Base-by-base conservation (phyloP, 1,284 basidiomycete genomes). In the Agroathelia rolfsii region DNA sequence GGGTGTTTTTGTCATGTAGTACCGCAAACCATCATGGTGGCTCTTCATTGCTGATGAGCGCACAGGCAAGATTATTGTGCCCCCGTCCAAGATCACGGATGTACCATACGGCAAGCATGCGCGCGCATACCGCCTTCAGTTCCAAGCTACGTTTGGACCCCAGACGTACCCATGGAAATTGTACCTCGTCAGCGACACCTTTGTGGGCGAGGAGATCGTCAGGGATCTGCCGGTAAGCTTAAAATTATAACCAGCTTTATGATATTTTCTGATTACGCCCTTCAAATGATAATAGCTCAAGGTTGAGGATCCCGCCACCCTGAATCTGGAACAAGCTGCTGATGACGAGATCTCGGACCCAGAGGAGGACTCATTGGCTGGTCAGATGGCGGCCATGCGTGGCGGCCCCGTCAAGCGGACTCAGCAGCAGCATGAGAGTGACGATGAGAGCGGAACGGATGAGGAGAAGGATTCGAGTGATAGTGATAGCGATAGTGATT, bases 351-450 rank as follows among this genome's bases (percentile, higher is more conserved):
- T 96, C 41, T 94, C 88, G 1, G 92, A 95, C 35, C 92, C 92
- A 0, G 93, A 96, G 30, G 93, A 96, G 58, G 93, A 95, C 56
- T 74, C 80, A 15, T 63, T 98, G 28, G 95, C 93, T 3, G 95
- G 95, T 3, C 95, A 99, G 65, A 96, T 98, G 92, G 93, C 94
- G 3, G 73, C 82, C 31, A 94, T 99, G 89, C 79, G 88, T 34
- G 95, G 95, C 4, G 85, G 81, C 10, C 55, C 75, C 23, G 92
- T 97, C 35, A 94, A 92, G 69, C 75, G 64, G 40, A 54, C 48
- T 0, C 46, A 44, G 4, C 55, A 55, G 3, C 56, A 50, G 4
- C 61, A 72, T 45, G 59, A 55, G 35, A 62, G 65, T 8, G 69
- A 66, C 17, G 60, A 69, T 3, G 64, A 69, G 37, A 61, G 55